Percentiles rank a stretch among this genome's conserved stretches.
phyloP scores from a whole-genome alignment of 169 alveolate genomes.

The Plasmodium reichenowi region DNA sequence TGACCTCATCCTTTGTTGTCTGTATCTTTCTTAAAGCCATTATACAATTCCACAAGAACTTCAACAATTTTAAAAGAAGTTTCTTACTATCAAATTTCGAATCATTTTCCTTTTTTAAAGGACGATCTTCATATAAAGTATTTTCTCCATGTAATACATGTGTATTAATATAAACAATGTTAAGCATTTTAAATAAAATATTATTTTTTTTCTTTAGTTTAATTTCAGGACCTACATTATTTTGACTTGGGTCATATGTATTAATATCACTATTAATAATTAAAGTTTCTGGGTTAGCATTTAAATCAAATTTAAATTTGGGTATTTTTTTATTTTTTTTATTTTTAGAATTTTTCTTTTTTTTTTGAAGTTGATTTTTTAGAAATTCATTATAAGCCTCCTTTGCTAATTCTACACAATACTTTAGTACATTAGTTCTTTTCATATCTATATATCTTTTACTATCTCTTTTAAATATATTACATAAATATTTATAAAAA shows the following conservation, averaged over 20 bases:
- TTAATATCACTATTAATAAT: not conserved
- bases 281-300: not conserved
- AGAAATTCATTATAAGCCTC: constrained; percentile 22
- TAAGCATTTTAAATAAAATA: constrained; percentile 12
- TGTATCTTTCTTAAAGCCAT: too few relatives aligned
- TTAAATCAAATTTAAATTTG: constrained; percentile 35
- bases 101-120: not conserved
- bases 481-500: constrained; percentile 31
- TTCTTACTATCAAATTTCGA: not conserved
- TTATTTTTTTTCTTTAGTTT: constrained; percentile 10
- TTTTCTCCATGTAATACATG: constrained; percentile 49
- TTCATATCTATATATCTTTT: constrained; percentile 11
- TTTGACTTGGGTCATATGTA: not conserved
- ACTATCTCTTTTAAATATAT: constrained; percentile 11
- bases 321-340: constrained; percentile 13
- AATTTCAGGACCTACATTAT: not conserved
- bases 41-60: too few relatives aligned
- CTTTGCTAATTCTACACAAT: constrained; percentile 62
- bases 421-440: constrained; percentile 20
- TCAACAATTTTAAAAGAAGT: too few relatives aligned
- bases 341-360: not conserved
- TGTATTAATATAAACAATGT: constrained; percentile 11
- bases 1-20: too few relatives aligned
- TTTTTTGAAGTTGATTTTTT: constrained; percentile 17
- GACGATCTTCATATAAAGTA: constrained; percentile 9